Base-by-base conservation (phyloP, 1,284 basidiomycete genomes). In the Macrocystidia cucumis region DNA sequence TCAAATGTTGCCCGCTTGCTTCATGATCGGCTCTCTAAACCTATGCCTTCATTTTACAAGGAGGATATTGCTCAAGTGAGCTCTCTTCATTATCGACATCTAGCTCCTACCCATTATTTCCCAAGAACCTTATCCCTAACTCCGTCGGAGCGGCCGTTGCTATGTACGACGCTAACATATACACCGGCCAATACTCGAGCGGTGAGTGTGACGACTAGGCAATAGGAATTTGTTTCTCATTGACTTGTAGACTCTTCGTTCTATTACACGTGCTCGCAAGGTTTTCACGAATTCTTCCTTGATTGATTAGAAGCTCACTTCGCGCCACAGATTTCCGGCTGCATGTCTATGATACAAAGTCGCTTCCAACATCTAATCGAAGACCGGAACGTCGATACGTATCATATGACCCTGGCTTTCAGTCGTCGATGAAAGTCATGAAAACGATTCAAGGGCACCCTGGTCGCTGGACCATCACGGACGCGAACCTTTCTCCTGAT, bases 401-500 rank as follows among this genome's bases (percentile, higher is more conserved):
- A n/a, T n/a, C n/a, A n/a, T n/a, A 37, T 38, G 18, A 63, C 32
- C 50, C 54, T 11, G 64, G 68, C 29, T 67, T 86, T 29, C 52
- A 71, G 40, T 80, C 84, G 0, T 79, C 71, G 12, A 73, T 95
- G 71, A 79, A 79, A 44, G 63, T 82, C 22, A 72, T 81, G 47
- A 91, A 92, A 56, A 77, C 75, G 0, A 85, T 95, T 33, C 70
- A 78, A 50, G 92, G 89, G 1, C 62, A 72, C 34, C 66, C 74
- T 21, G 85, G 85, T 5, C 65, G 74, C 21, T 96, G 92, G 92
- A 95, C 92, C 0, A 85, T 96, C 37, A 95, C 92, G 2, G 95
- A 98, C 59, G 91, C 91, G 9, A 91, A 97, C 56, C 65, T 96
- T 7, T 91, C 87, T 41, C 86, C 86, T 3, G 83, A 93, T 53